Percentiles rank a stretch among this genome's conserved stretches.
Evolutionary conservation across 2,329 filamentous ascomycete genomes (phyloP).

Genomic region (Fusarium liriodendri): DNA sequence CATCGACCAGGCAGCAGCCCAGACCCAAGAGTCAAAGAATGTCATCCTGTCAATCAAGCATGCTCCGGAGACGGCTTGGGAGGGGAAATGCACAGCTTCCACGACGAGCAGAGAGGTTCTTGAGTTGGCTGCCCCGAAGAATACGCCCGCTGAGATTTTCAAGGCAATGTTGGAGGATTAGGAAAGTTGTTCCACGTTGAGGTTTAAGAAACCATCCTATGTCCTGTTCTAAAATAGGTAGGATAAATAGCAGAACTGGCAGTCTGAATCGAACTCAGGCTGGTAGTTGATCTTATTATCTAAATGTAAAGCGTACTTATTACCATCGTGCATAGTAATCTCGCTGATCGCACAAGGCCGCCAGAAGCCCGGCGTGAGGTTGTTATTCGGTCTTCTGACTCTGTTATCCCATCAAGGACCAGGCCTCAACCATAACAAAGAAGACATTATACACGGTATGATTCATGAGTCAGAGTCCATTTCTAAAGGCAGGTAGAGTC

Average conservation of each 20-base stretch:
- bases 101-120: slow-evolving; percentile 45
- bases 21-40: slow-evolving; percentile 38
- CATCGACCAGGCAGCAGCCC: slow-evolving; percentile 38
- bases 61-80: slow-evolving; percentile 43
- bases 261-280: background rate
- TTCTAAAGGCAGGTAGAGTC: no score
- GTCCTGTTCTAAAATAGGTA: background rate
- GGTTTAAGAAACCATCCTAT: background rate
- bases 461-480: no score
- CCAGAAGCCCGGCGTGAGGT: no score
- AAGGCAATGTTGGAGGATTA: slow-evolving; percentile 13
- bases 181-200: background rate
- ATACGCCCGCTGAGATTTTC: slow-evolving; percentile 41
- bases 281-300: background rate
- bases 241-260: background rate
- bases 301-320: no score
- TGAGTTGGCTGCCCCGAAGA: slow-evolving; percentile 45
- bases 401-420: no score
- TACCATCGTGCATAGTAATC: no score
- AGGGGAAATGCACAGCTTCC: slow-evolving; percentile 44
- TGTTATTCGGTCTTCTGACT: no score
- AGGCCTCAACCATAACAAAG: no score
- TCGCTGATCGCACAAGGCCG: background rate
- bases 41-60: slow-evolving; percentile 45
- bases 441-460: no score